phyloP scores from a whole-genome alignment of 2,329 filamentous ascomycete genomes.

The Neophaeococcomyces aloes region DNA sequence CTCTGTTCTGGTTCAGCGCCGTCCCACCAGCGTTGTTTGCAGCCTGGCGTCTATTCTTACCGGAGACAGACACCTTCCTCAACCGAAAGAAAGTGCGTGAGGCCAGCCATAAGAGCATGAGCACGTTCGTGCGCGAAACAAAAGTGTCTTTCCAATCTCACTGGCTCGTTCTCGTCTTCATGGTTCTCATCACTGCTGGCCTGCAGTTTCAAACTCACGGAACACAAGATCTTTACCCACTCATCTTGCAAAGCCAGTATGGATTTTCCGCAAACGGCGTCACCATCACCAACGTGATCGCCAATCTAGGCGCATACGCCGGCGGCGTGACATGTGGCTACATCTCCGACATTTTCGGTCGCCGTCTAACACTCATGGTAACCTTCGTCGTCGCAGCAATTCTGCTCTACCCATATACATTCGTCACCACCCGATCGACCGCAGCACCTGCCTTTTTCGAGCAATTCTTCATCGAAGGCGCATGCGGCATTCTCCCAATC shows the following conservation, averaged over 20 bases:
- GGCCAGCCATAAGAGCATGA: too few species aligned
- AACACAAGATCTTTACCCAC: too few species aligned
- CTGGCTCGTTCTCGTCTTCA: too few species aligned
- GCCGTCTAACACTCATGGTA: slow-evolving; percentile 28
- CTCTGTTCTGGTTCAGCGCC: slow-evolving; percentile 30
- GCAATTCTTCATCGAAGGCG: slow-evolving; percentile 30
- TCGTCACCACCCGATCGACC: slow-evolving; percentile 25
- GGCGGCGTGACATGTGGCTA: slow-evolving; percentile 29
- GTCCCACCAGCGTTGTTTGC: slow-evolving; percentile 42
- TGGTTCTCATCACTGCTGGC: too few species aligned
- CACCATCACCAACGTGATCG: too few species aligned
- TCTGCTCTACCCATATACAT: slow-evolving; percentile 27
- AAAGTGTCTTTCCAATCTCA: too few species aligned
- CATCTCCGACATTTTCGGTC: slow-evolving; percentile 27
- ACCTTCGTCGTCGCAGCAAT: slow-evolving; percentile 27
- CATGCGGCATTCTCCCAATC: slow-evolving; percentile 31
- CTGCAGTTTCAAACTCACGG: too few species aligned
- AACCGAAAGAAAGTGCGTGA: too few species aligned
- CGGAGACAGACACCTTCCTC: too few species aligned
- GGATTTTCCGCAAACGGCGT: too few species aligned
- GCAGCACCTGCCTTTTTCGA: slow-evolving; percentile 28
- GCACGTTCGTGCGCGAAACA: too few species aligned
- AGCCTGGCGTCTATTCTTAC: slow-evolving; percentile 60
- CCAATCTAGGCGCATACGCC: slow-evolving; percentile 26
- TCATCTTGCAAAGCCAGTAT: too few species aligned